A percentile compares a stretch with the other conserved stretches of the same genome.
Evolutionary conservation across 1,284 basidiomycete species (phyloP).

Genomic region (Boletus semigastroideus): DNA sequence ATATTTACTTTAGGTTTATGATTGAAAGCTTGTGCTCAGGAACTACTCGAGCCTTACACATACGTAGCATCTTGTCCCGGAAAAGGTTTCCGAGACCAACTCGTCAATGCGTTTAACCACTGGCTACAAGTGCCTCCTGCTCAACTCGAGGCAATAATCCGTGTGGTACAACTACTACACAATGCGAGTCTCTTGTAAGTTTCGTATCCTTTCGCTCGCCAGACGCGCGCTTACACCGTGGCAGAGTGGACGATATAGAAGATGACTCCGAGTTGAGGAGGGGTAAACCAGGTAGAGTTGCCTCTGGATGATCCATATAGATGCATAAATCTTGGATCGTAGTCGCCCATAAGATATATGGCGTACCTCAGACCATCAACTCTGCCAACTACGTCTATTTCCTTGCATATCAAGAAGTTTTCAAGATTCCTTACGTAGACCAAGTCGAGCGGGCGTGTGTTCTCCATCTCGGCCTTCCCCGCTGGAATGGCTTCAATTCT

Average conservation of each 20-base stretch:
- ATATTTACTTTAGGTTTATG: neutral
- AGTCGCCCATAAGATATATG: slow-evolving; percentile 15
- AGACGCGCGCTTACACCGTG: neutral
- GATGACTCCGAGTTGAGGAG: slow-evolving; percentile 75
- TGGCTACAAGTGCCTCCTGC: slow-evolving; percentile 84
- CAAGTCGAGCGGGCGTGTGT: slow-evolving; percentile 15
- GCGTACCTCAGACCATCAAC: slow-evolving; percentile 93
- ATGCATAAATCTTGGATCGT: neutral
- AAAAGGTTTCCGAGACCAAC: slow-evolving; percentile 88
- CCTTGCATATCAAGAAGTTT: slow-evolving; percentile 70
- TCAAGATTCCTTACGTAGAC: slow-evolving; percentile 21
- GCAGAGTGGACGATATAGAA: slow-evolving; percentile 83
- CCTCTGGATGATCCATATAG: neutral
- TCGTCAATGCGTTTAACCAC: slow-evolving; percentile 91
- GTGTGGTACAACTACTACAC: slow-evolving; percentile 89
- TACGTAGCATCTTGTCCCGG: slow-evolving; percentile 88
- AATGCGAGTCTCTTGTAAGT: slow-evolving; percentile 71
- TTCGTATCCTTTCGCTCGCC: neutral
- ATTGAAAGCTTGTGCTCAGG: slow-evolving; percentile 23
- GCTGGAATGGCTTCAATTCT: neutral
- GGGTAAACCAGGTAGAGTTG: slow-evolving; percentile 62
- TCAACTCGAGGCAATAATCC: slow-evolving; percentile 72
- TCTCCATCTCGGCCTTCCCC: slow-evolving; percentile 38
- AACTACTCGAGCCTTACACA: slow-evolving; percentile 84
- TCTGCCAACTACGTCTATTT: slow-evolving; percentile 98